A percentile compares a stretch with the other conserved stretches of the same genome.
phyloP scores from a whole-genome alignment of 83 land plant species.

The Thuja plicata region DNA sequence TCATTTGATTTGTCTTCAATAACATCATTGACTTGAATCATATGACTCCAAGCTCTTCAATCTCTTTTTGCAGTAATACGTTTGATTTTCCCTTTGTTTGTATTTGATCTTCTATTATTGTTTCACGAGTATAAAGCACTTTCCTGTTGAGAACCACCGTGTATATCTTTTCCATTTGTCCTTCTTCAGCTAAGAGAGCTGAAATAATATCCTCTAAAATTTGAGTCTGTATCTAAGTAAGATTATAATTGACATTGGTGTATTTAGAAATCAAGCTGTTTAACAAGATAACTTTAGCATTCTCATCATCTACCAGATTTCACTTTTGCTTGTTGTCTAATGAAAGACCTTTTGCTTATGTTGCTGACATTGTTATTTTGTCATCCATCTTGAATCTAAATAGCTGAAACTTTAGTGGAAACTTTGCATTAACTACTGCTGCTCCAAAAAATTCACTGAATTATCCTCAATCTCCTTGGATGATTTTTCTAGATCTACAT shows the following conservation, averaged over 20 bases:
- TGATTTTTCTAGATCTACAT: background rate
- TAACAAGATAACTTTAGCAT: too few species aligned
- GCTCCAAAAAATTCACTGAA: background rate
- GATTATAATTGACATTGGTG: too few species aligned
- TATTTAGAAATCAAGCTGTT: too few species aligned
- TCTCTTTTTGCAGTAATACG: background rate
- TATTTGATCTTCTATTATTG: background rate
- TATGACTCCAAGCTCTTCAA: background rate
- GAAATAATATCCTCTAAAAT: background rate
- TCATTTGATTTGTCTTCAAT: too few species aligned
- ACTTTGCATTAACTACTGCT: background rate
- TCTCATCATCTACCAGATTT: too few species aligned
- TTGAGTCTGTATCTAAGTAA: too few species aligned
- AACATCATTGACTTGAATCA: background rate
- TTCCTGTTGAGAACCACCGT: background rate
- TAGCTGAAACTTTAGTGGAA: background rate
- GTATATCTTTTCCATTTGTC: background rate
- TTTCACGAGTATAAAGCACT: background rate
- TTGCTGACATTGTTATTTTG: background rate
- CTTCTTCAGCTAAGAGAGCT: background rate
- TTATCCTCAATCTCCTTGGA: background rate
- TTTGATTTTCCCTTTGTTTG: background rate
- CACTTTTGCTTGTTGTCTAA: too few species aligned
- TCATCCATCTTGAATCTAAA: background rate
- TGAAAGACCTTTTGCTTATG: background rate